Percentiles rank a stretch among this genome's conserved stretches.
Conservation (phyloP, 306 rosid species). For the Lathyrus oleraceus region DNA sequence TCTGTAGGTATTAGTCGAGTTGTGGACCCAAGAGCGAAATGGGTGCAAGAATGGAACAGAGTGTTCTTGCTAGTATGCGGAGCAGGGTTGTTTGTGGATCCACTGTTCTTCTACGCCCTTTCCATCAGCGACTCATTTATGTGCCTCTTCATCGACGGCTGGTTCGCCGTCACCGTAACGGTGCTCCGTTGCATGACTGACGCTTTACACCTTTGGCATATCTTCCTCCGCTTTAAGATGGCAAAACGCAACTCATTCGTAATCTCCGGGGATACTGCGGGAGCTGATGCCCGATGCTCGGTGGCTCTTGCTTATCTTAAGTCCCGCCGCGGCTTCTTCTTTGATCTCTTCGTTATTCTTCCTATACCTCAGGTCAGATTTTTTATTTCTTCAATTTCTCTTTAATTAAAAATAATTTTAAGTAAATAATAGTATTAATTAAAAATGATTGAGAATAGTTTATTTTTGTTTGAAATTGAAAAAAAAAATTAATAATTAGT, state of each 20-base stretch:
- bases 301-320: conserved; percentile 62
- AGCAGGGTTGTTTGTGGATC: conserved; percentile 77
- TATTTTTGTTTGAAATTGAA: too few relatives aligned
- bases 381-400: neutral
- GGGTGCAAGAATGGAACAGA: conserved; percentile 91
- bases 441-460: neutral
- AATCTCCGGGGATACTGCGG: neutral
- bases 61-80: conserved; percentile 75
- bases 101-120: conserved; percentile 76
- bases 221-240: conserved; percentile 68
- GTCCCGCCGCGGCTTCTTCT: conserved; percentile 65
- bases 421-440: too few relatives aligned
- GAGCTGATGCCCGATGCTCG: neutral
- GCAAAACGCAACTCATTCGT: conserved; percentile 46
- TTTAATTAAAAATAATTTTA: neutral
- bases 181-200: conserved; percentile 90
- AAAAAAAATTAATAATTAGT: neutral
- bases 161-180: conserved; percentile 85
- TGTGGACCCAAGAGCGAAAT: conserved; percentile 62
- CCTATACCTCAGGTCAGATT: conserved; percentile 78
- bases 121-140: conserved; percentile 64
- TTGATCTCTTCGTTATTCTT: conserved; percentile 82
- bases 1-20: conserved; percentile 34
- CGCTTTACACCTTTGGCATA: conserved; percentile 85
- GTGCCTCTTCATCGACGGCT: conserved; percentile 85